Evolutionary conservation across 257 asterid genomes (phyloP).

Genomic region (Solanum clarkiae): DNA sequence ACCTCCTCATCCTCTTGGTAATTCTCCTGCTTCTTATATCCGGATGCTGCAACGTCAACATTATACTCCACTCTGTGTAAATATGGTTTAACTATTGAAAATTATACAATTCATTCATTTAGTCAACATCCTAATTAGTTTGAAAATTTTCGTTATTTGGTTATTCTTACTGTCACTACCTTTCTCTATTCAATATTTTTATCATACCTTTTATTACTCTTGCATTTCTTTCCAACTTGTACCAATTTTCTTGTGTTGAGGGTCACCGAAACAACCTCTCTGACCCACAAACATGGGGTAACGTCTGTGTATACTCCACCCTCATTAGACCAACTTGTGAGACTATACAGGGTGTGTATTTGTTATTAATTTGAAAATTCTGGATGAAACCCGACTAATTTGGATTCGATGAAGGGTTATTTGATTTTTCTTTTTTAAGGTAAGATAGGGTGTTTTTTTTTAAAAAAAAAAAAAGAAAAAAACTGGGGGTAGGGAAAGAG

Average conservation of each 20-base stretch:
- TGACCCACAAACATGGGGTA: neutral
- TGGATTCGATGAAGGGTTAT: neutral
- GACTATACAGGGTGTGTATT: neutral
- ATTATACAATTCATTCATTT: neutral
- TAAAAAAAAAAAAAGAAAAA: too few species aligned
- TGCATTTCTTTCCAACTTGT: neutral
- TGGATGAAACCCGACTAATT: neutral
- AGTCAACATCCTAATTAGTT: neutral
- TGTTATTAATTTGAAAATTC: neutral
- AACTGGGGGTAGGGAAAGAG: too few species aligned
- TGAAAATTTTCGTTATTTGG: neutral
- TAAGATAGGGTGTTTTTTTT: neutral
- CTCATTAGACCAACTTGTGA: neutral
- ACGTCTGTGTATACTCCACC: neutral
- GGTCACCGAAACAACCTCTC: neutral
- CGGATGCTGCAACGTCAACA: neutral
- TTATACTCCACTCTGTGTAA: neutral
- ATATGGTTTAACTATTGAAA: neutral
- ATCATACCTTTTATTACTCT: neutral
- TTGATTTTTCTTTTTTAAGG: neutral
- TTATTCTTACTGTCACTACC: too few species aligned
- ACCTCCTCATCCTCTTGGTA: neutral
- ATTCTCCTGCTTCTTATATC: too few species aligned
- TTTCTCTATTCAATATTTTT: neutral
- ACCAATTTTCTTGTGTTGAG: neutral